Evolutionary conservation across 176 grass and related monocot species (phyloP), one percentile per base, ranked within the genome.

Genomic region (Elymus sibiricus): DNA sequence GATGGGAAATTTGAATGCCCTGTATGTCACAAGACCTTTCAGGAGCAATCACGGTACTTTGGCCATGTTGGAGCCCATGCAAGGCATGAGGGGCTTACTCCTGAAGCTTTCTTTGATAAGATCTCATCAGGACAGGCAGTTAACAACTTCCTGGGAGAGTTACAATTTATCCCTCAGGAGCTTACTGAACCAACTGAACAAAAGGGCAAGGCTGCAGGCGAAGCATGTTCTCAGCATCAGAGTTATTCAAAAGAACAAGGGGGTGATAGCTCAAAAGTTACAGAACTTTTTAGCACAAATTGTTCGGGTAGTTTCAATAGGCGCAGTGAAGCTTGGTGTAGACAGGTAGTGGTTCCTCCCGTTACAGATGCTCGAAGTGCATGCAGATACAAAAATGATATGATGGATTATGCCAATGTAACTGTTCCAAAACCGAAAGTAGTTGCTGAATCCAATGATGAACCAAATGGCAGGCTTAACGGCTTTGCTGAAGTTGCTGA

Each of bases 1-100:
- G 94, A 97, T 89, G 94, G 97, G 13, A 93, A 93, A 56, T 94
- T 90, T 83, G 88, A 91, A 86, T 99, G 97, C 29, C 94, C 90
- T 63, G 64, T 94, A 66, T 99, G 97, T 79, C 75, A 64, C 43
- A 92, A 97, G 87, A 90, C 47, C 44, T 99, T 97, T 71, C 72
- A 89, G 37, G 83, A 97, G 77, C 86, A 92, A 86, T 85, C 90
- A 46, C 92, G 69, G 40, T 99, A 94, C 63, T 89, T 86, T 47
- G 85, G 90, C 17, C 97, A 99, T 77, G 46, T 99, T 74, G 94
- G 85, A 37, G 58, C 89, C 61, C 97, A 99, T 92, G 92, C 90
- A 83, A 93, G 89, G 63, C 85, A 87, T 81, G 77, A 93, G 80
- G 89, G 92, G 74, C 15, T 93, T 67, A 93, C 77, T 81, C 76